These are phyloP conservation scores for Tuber brumale DNA, from an alignment of 495 filamentous ascomycete genomes.

Conservation along the genomic window DNA sequence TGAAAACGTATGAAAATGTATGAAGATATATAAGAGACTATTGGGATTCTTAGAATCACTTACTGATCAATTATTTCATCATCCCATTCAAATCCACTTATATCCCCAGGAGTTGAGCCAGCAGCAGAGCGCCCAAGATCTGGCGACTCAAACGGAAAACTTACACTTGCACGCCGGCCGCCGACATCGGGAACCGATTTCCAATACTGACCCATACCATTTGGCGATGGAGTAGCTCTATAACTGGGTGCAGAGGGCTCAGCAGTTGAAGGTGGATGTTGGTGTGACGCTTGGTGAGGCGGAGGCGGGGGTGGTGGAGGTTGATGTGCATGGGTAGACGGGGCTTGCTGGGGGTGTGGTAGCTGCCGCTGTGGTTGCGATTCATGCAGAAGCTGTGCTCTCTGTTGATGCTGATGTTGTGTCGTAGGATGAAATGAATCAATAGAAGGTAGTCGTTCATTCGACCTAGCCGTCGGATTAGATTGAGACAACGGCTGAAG, in stretches of 20 bases:
- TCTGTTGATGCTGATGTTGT: slow-evolving; percentile 45
- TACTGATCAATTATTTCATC: slow-evolving; percentile 40
- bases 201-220: slow-evolving; percentile 35
- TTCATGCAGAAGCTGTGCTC: slow-evolving; percentile 45
- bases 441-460: slow-evolving; percentile 39
- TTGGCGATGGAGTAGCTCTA: slow-evolving; percentile 34
- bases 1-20: not conserved
- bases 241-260: slow-evolving; percentile 23
- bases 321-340: slow-evolving; percentile 31
- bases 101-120: slow-evolving; percentile 30
- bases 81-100: slow-evolving; percentile 41
- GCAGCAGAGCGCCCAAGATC: slow-evolving; percentile 31
- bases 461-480: slow-evolving; percentile 32
- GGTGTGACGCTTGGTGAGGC: slow-evolving; percentile 29
- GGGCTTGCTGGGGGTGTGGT: slow-evolving; percentile 41
- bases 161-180: slow-evolving; percentile 35
- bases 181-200: slow-evolving; percentile 37
- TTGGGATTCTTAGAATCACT: slow-evolving; percentile 14
- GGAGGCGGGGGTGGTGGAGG: slow-evolving; percentile 11
- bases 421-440: slow-evolving; percentile 41
- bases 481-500: slow-evolving; percentile 39
- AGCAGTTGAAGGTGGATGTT: slow-evolving; percentile 21
- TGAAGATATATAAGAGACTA: not conserved
- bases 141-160: slow-evolving; percentile 38
- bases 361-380: slow-evolving; percentile 42